These are phyloP conservation scores for Talaromyces wortmannii DNA, from an alignment of 495 filamentous ascomycete genomes.

Conservation along the genomic window DNA sequence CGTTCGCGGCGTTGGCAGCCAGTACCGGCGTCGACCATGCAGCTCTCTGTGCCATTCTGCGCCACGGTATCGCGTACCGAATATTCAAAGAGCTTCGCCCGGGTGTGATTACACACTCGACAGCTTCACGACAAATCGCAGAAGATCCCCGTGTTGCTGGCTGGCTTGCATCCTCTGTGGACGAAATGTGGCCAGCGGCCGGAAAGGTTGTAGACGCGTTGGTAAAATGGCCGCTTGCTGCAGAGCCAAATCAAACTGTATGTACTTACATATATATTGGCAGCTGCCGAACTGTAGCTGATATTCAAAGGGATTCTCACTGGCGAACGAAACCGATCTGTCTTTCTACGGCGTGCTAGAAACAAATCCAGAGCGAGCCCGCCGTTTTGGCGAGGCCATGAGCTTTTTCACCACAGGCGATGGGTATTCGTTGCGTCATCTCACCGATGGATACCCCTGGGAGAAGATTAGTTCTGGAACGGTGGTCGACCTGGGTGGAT, in stretches of 20 bases:
- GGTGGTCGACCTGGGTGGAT: conserved; percentile 48
- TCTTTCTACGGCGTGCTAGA: conserved; percentile 27
- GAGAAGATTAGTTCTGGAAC: conserved; percentile 25
- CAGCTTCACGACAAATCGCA: conserved; percentile 36
- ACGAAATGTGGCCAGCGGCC: conserved; percentile 43
- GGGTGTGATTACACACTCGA: conserved; percentile 46
- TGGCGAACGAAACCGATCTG: conserved; percentile 39
- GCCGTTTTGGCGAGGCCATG: conserved; percentile 49
- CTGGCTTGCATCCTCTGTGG: conserved; percentile 44
- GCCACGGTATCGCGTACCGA: conserved; percentile 47
- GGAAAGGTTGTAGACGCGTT: conserved; percentile 24
- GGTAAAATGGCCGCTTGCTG: conserved; percentile 10
- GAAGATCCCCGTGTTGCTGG: conserved; percentile 32
- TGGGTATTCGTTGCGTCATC: conserved; percentile 38
- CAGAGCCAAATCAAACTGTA: conserved; percentile 31
- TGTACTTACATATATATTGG: neutral
- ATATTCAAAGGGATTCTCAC: conserved; percentile 33
- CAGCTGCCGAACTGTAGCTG: neutral
- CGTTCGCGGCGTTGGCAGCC: conserved; percentile 33
- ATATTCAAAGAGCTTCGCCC: conserved; percentile 48
- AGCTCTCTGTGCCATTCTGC: conserved; percentile 45
- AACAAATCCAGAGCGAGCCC: conserved; percentile 32
- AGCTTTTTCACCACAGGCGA: conserved; percentile 38
- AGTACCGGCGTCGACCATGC: conserved; percentile 30
- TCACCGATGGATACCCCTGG: conserved; percentile 39